A percentile compares a stretch with the other conserved stretches of the same genome.
Evolutionary conservation across 345 rosid species (phyloP).

Genomic region (Ceriops decandra): DNA sequence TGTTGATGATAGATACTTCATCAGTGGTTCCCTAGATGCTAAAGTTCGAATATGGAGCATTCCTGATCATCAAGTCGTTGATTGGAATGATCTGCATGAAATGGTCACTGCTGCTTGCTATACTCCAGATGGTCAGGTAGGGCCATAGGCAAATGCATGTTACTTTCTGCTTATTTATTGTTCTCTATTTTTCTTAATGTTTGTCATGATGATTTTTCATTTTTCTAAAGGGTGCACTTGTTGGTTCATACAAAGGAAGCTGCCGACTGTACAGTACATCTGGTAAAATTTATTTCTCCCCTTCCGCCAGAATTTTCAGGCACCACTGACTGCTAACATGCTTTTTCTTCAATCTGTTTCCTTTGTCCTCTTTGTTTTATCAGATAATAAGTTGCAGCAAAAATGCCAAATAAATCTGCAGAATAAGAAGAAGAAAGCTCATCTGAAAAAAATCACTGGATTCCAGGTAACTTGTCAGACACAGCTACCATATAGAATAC

Average conservation of each 20-base stretch:
- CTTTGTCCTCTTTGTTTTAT: not conserved
- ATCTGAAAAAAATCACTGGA: slow-evolving; percentile 90
- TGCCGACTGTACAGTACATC: slow-evolving; percentile 66
- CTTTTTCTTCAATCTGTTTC: not conserved
- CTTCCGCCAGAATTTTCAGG: not conserved
- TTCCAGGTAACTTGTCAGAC: slow-evolving; percentile 63
- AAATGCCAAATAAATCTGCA: slow-evolving; percentile 70
- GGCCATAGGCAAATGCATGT: not conserved
- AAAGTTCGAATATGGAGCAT: slow-evolving; percentile 98
- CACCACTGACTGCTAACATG: slow-evolving; percentile 2
- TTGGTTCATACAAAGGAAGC: slow-evolving; percentile 92
- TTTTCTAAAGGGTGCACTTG: slow-evolving; percentile 72
- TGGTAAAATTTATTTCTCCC: slow-evolving; percentile 39
- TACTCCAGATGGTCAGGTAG: slow-evolving; percentile 97
- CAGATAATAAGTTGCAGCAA: slow-evolving; percentile 84
- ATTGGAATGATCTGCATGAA: slow-evolving; percentile 96
- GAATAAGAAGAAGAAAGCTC: slow-evolving; percentile 89
- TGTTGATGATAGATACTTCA: slow-evolving; percentile 90
- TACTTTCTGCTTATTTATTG: not conserved
- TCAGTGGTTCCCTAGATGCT: slow-evolving; percentile 95
- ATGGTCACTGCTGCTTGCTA: slow-evolving; percentile 98
- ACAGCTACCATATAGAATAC: not conserved
- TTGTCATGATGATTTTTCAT: slow-evolving; percentile 27
- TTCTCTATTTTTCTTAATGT: not conserved
- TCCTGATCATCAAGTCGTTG: slow-evolving; percentile 86